Evolutionary conservation across 2,329 filamentous ascomycete genomes (phyloP).

Genomic region (Aspergillus quadricinctus): DNA sequence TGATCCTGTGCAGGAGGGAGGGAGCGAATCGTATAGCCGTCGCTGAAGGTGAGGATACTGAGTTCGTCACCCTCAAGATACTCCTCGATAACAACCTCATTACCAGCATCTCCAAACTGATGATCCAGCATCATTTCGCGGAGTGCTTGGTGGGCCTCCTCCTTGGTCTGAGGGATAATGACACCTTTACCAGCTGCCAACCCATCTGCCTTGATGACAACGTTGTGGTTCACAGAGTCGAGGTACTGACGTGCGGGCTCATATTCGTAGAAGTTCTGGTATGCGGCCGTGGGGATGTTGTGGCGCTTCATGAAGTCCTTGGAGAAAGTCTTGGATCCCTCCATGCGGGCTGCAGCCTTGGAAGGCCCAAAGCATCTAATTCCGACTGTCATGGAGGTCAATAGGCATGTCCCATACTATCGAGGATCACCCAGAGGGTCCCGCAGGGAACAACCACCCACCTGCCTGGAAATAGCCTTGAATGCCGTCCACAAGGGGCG

Average conservation of each 20-base stretch:
- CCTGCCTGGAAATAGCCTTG: conserved; percentile 71
- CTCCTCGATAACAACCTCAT: conserved; percentile 94
- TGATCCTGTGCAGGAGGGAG: conserved; percentile 93
- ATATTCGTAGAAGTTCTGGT: conserved; percentile 82
- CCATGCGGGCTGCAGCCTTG: conserved; percentile 78
- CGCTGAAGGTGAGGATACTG: conserved; percentile 84
- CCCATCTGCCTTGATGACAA: conserved; percentile 92
- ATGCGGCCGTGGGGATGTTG: conserved; percentile 83
- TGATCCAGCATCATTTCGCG: conserved; percentile 86
- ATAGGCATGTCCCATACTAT: neutral
- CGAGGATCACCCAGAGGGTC: neutral
- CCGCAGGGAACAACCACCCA: conserved; percentile 19
- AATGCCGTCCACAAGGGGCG: conserved; percentile 87
- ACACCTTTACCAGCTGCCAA: conserved; percentile 94
- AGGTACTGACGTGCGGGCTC: conserved; percentile 70
- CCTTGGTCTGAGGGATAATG: conserved; percentile 74
- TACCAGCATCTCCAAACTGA: conserved; percentile 80
- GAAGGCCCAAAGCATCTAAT: conserved; percentile 84
- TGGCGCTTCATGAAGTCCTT: conserved; percentile 97
- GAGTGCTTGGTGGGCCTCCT: conserved; percentile 76
- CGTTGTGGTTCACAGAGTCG: conserved; percentile 62
- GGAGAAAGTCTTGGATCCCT: conserved; percentile 94
- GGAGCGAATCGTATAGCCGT: conserved; percentile 77
- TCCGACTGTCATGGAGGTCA: conserved; percentile 45
- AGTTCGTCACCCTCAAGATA: conserved; percentile 88